Base-by-base conservation (phyloP, 495 filamentous ascomycete species). In the Penicillium robsamsonii region DNA sequence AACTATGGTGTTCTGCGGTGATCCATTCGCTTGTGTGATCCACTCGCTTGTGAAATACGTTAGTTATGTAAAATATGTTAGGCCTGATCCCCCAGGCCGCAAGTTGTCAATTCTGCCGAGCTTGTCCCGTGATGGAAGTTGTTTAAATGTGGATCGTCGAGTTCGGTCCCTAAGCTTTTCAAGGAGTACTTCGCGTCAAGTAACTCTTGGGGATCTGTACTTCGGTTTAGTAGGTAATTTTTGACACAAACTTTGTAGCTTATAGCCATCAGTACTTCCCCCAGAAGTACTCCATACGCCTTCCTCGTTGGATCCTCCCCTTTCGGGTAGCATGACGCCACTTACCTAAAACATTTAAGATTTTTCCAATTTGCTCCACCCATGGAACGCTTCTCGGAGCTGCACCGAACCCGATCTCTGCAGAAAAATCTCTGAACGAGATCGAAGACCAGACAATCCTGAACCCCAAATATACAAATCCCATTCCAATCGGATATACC, bases 291-390 rank as follows among this genome's bases (percentile, higher is more conserved):
- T 12, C 3, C 11, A 11, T 9, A 30, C 29, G 9, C 7, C 8
- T 0, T 12, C 30, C 10, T 33, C 1, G 25, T 27, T 27, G 2
- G 25, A 27, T 27, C 30, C 27, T 57, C n/a, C 29, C 56, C 41
- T 60, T 60, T 54, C 61, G 37, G 49, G 27, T 20, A 37, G 51
- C 55, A 22, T 46, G 50, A 47, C 20, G 47, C 29, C 11, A 24
- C 44, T 67, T 67, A 67, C 64, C 56, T 67, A 67, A 67, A 17
- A 67, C 10, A 9, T 15, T 46, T 25, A n/a, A 62, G 50, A 35
- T 59, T 52, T 58, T 40, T 27, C 25, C 25, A 27, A 27, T 27
- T 20, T 42, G 7, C 54, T 62, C 62, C 56, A 46, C 61, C 46
- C 54, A 33, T 33, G 10, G 10, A 12, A 11, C 30, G 12, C 54